These are phyloP conservation scores for Striga asiatica DNA, from an alignment of 257 asterid genomes.

Conservation along the genomic window DNA sequence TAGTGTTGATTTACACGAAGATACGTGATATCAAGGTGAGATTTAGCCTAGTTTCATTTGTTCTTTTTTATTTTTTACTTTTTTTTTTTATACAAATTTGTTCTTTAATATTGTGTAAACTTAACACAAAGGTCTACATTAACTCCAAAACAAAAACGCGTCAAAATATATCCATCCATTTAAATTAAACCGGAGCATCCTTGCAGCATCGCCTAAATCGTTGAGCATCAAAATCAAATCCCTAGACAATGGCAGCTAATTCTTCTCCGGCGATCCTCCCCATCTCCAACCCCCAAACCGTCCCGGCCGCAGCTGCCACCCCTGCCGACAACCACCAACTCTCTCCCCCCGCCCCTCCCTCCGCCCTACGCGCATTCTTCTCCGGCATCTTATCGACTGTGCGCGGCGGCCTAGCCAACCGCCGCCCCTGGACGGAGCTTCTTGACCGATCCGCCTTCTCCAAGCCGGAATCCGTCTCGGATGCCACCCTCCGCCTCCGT, in stretches of 20 bases:
- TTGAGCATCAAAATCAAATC: constrained; percentile 10
- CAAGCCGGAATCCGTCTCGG: constrained; percentile 68
- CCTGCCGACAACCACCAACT: constrained; percentile 24
- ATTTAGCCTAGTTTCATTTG: too few relatives aligned
- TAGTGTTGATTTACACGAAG: too few relatives aligned
- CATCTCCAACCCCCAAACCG: constrained; percentile 37
- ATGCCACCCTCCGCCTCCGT: constrained; percentile 66
- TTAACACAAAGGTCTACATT: too few relatives aligned
- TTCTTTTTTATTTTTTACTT: too few relatives aligned
- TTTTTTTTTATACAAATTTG: too few relatives aligned
- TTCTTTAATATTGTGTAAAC: too few relatives aligned
- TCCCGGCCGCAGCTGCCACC: constrained; percentile 20
- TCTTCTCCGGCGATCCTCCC: constrained; percentile 70
- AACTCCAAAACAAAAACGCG: too few relatives aligned
- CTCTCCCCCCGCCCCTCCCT: constrained; percentile 24
- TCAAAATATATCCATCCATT: too few relatives aligned
- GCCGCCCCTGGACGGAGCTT: constrained; percentile 83
- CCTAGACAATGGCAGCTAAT: constrained; percentile 32
- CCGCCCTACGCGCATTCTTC: constrained; percentile 42
- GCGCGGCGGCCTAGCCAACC: constrained; percentile 47
- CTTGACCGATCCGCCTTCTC: constrained; percentile 61
- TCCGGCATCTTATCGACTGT: constrained; percentile 37
- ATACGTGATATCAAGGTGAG: too few relatives aligned
- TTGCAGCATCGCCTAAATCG: too few relatives aligned
- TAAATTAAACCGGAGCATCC: too few relatives aligned